phyloP scores from a whole-genome alignment of 2,329 filamentous ascomycete species.

The Oidium heveae region DNA sequence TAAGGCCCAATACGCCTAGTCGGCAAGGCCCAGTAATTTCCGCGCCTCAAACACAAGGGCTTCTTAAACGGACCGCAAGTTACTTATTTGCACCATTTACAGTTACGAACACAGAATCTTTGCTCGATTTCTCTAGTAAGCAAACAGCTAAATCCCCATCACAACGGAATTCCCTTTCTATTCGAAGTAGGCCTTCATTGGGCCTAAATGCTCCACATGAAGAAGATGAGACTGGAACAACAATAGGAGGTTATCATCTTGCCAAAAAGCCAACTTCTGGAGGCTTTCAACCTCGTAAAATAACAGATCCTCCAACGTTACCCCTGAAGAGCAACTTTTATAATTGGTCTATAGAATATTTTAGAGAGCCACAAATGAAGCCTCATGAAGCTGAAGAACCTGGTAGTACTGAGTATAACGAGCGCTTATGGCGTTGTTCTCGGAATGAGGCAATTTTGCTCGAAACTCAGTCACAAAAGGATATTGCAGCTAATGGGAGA shows the following conservation, averaged over 20 bases:
- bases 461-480: conserved; percentile 83
- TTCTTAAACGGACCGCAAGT: conserved; percentile 38
- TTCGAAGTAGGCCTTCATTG: conserved; percentile 21
- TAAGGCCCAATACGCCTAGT: conserved; percentile 11
- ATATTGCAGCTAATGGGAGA: conserved; percentile 56
- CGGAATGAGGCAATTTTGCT: conserved; percentile 81
- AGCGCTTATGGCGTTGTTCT: conserved; percentile 72
- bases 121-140: conserved; percentile 6
- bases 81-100: conserved; percentile 33
- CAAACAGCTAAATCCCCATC: conserved; percentile 8
- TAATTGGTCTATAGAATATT: conserved; percentile 94
- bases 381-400: conserved; percentile 87
- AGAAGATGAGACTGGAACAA: conserved; percentile 41
- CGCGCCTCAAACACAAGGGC: conserved; percentile 26
- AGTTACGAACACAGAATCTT: conserved; percentile 10
- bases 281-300: conserved; percentile 38
- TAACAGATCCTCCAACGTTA: conserved; percentile 32
- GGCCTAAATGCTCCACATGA: conserved; percentile 44
- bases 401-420: conserved; percentile 87
- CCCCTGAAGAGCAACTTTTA: conserved; percentile 67
- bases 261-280: conserved; percentile 60
- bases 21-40: conserved; percentile 9
- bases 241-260: conserved; percentile 46
- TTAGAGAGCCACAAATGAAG: conserved; percentile 96
- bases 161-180: conserved; percentile 9